Evolutionary conservation across 345 rosid species (phyloP).

Genomic region (Turritis glabra): DNA sequence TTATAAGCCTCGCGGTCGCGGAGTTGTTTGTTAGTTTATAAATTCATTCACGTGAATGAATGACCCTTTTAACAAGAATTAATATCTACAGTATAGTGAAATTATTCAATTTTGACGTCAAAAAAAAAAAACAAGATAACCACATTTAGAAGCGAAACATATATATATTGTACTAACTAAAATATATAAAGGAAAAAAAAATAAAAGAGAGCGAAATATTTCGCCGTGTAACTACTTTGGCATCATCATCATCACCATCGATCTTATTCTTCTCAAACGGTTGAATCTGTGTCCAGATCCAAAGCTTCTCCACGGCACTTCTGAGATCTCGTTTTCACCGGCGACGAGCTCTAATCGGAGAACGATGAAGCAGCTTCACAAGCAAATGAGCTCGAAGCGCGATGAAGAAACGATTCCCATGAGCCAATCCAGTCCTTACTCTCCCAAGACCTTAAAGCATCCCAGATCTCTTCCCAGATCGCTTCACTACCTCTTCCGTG

Average conservation of each 20-base stretch:
- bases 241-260: not conserved
- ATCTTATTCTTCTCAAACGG: not conserved
- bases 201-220: not conserved
- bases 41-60: too few relatives aligned
- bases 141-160: not conserved
- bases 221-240: not conserved
- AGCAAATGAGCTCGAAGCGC: conserved; percentile 66
- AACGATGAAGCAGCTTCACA: conserved; percentile 84
- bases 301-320: conserved; percentile 6
- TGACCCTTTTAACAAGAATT: too few relatives aligned
- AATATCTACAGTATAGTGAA: too few relatives aligned
- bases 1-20: too few relatives aligned
- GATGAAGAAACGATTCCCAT: conserved; percentile 65
- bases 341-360: conserved; percentile 11
- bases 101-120: too few relatives aligned
- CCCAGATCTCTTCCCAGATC: conserved; percentile 89
- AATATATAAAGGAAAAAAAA: not conserved
- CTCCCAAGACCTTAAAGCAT: conserved; percentile 67
- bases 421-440: conserved; percentile 55
- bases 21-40: too few relatives aligned
- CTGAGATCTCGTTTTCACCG: conserved; percentile 30
- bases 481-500: conserved; percentile 76
- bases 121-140: not conserved
- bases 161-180: not conserved
- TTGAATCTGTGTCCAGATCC: conserved; percentile 35